Conservation (phyloP, 495 filamentous ascomycete species). For the Margaritispora aquatica region DNA sequence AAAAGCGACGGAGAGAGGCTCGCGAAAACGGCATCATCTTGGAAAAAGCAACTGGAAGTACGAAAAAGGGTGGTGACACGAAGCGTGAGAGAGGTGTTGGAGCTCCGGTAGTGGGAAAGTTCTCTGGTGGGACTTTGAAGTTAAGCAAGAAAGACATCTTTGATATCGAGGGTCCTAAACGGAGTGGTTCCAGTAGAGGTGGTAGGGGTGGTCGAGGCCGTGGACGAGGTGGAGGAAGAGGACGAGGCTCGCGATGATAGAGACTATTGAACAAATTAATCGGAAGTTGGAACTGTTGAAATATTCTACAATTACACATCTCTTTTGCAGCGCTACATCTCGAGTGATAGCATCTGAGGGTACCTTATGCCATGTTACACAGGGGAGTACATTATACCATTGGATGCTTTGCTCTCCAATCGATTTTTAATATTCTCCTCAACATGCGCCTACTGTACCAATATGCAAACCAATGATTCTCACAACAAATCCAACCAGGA, state of each 20-base stretch:
- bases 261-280: not conserved
- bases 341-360: too few relatives aligned
- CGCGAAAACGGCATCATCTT: constrained; percentile 87
- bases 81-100: constrained; percentile 63
- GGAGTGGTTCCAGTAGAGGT: constrained; percentile 21
- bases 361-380: too few relatives aligned
- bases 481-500: too few relatives aligned
- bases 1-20: constrained; percentile 67
- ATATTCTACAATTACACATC: too few relatives aligned
- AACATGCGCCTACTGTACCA: too few relatives aligned
- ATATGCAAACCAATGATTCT: too few relatives aligned
- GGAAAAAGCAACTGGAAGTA: constrained; percentile 54
- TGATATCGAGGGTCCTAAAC: constrained; percentile 52
- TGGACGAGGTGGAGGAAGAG: constrained; percentile 25
- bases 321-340: too few relatives aligned
- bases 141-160: constrained; percentile 71
- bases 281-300: too few relatives aligned
- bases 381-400: too few relatives aligned
- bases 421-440: too few relatives aligned
- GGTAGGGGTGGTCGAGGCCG: constrained; percentile 24
- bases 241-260: constrained; percentile 14
- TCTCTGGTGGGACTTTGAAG: constrained; percentile 70
- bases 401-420: too few relatives aligned
- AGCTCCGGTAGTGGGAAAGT: constrained; percentile 70
- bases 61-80: constrained; percentile 31